These are phyloP conservation scores for Wakefieldia striispora DNA, from an alignment of 768 basidiomycete species.

Conservation along the genomic window DNA sequence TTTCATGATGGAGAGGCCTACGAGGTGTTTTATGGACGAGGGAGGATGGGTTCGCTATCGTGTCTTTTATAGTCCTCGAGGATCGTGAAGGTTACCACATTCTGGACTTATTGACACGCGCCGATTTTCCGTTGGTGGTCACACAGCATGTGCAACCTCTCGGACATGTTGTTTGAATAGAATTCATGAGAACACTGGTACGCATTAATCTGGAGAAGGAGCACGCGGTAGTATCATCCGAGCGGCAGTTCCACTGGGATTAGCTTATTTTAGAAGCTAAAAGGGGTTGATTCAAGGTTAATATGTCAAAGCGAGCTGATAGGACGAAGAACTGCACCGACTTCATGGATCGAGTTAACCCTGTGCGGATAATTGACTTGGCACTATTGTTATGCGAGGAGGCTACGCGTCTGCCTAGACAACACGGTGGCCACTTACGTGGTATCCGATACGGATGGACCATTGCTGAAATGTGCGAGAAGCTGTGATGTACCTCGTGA, in stretches of 20 bases:
- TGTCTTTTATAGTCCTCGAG: too few relatives aligned
- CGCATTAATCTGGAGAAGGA: background rate
- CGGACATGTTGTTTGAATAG: slow-evolving; percentile 1
- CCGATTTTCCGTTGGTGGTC: slow-evolving; percentile 2
- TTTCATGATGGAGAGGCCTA: slow-evolving; percentile 16
- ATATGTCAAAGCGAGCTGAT: background rate
- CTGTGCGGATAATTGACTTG: too few relatives aligned
- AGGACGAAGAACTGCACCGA: too few relatives aligned
- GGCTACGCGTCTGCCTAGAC: background rate
- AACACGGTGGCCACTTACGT: background rate
- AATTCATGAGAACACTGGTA: slow-evolving; percentile 6
- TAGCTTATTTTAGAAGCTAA: background rate
- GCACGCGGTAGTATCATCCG: background rate
- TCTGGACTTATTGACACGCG: background rate
- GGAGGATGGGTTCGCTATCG: too few relatives aligned
- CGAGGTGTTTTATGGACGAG: background rate
- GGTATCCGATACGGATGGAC: too few relatives aligned
- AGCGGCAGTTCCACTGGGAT: too few relatives aligned
- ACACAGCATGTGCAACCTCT: slow-evolving; percentile 14
- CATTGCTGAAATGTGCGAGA: too few relatives aligned
- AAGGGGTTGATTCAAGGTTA: background rate
- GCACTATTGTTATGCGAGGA: background rate
- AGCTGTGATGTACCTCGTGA: background rate
- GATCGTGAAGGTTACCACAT: too few relatives aligned
- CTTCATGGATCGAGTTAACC: too few relatives aligned